Base-by-base conservation (phyloP, 805 yeast genomes). In the Candida adriatica region DNA sequence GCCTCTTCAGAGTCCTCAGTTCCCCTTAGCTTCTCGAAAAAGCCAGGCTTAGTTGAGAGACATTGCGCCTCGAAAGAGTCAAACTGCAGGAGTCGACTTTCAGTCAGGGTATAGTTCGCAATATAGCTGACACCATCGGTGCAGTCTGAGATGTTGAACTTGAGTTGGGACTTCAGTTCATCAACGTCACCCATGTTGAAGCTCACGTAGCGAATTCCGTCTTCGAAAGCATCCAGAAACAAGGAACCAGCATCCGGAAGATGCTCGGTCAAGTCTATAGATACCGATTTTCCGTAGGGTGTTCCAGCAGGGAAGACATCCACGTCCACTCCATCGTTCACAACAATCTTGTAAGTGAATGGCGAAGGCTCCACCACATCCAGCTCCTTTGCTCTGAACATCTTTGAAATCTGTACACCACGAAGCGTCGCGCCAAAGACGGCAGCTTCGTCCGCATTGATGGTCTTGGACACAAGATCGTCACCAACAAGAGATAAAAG, bases 381-480 rank as follows among this genome's bases (percentile, higher is more conserved):
- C 29, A 85, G 67, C 26, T 73, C 75, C 45, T 73, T 73, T 6
- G 82, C 67, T 43, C 77, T 73, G 55, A 76, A 79, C 46, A 76
- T 69, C 24, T 75, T 69, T n/a, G 86, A 74, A 23, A 85, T 62
- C 29, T 75, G 66, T 24, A 86, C 80, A 14, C 92, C 97, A 42
- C 87, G 71, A 23, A 82, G 62, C n/a, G 95, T 75, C 3, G 94
- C 75, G 30, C 98, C 98, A 46, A 84, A 67, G 10, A 85, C 95
- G 31, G 85, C 85, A 27, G 96, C 78, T 61, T 92, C 98, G 58
- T 92, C 98, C 0, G 98, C 92, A 56, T 92, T 92, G 27, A 92
- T 94, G 31, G 79, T 84, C 55, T 79, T 86, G 15, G 94, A 68
- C 24, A 88, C 64, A 30, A 63, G 52, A 3, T 73, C 79, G 13